Evolutionary conservation across 805 yeast genomes (phyloP).

Genomic region (Saturnispora bothae): DNA sequence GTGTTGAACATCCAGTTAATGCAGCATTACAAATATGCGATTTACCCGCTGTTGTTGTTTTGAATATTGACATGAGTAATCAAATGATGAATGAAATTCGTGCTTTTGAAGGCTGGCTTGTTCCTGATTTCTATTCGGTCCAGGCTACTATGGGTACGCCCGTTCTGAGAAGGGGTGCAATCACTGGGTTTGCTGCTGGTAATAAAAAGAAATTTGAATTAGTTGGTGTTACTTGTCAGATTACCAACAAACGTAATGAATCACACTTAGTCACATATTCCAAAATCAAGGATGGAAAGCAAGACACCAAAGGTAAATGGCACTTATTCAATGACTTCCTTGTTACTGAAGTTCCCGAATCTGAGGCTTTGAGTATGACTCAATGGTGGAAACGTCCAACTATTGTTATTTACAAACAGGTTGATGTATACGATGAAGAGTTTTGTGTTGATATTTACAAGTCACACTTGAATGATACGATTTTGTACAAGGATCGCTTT

Average conservation of each 20-base stretch:
- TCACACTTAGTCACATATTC: conserved; percentile 47
- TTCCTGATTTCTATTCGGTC: conserved; percentile 42
- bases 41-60: conserved; percentile 54
- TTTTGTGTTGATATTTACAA: conserved; percentile 44
- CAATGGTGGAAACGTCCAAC: conserved; percentile 81
- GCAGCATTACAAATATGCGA: conserved; percentile 39
- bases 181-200: conserved; percentile 15
- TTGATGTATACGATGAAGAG: conserved; percentile 28
- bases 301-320: conserved; percentile 38
- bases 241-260: conserved; percentile 41
- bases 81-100: conserved; percentile 46
- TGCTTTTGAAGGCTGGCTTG: conserved; percentile 45
- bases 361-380: conserved; percentile 66
- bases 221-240: conserved; percentile 60
- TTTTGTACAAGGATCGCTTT: conserved; percentile 67
- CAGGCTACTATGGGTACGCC: conserved; percentile 22
- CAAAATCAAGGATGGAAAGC: conserved; percentile 12
- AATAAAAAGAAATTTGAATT: conserved; percentile 41
- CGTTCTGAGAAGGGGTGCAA: conserved; percentile 18
- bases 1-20: conserved; percentile 43
- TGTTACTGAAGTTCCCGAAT: conserved; percentile 62
- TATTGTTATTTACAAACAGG: conserved; percentile 51
- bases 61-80: conserved; percentile 46
- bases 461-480: conserved; percentile 43
- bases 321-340: conserved; percentile 83